Evolutionary conservation across 306 rosid genomes (phyloP).

Genomic region (Prunus davidiana): DNA sequence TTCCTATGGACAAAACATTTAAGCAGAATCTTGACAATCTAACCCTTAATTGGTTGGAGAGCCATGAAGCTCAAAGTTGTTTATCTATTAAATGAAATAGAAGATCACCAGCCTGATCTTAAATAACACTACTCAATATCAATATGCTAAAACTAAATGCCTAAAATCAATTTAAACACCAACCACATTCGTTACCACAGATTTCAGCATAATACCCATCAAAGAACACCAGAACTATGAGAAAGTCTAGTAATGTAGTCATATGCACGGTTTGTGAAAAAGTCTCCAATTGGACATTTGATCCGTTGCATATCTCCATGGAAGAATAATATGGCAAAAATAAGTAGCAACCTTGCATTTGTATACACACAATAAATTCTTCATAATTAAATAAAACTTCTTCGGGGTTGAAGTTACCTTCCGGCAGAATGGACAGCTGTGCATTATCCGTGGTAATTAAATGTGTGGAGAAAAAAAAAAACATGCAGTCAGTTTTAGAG

Average conservation of each 20-base stretch:
- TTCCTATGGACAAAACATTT: neutral
- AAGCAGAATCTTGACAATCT: neutral
- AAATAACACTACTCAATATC: neutral
- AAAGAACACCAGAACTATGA: neutral
- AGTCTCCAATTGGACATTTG: neutral
- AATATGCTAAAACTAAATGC: slow-evolving; percentile 6
- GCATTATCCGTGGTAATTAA: slow-evolving; percentile 30
- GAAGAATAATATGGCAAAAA: neutral
- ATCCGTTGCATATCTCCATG: neutral
- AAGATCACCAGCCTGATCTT: neutral
- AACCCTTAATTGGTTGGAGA: neutral
- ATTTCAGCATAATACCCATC: neutral
- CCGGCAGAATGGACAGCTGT: slow-evolving; percentile 96
- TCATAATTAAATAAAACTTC: neutral
- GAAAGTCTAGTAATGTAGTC: neutral
- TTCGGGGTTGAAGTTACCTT: slow-evolving; percentile 52
- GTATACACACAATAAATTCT: neutral
- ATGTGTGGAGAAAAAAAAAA: slow-evolving; percentile 7
- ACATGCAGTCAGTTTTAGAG: slow-evolving; percentile 33
- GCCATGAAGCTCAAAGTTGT: neutral
- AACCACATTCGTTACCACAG: neutral
- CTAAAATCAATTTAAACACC: neutral
- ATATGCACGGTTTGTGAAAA: neutral
- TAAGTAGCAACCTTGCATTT: neutral
- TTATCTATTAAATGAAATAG: neutral